A percentile compares a stretch with the other conserved stretches of the same genome.
These are phyloP conservation scores for Fragilaria radians DNA, from an alignment of 108 stramenopile genomes.

Conservation along the genomic window DNA sequence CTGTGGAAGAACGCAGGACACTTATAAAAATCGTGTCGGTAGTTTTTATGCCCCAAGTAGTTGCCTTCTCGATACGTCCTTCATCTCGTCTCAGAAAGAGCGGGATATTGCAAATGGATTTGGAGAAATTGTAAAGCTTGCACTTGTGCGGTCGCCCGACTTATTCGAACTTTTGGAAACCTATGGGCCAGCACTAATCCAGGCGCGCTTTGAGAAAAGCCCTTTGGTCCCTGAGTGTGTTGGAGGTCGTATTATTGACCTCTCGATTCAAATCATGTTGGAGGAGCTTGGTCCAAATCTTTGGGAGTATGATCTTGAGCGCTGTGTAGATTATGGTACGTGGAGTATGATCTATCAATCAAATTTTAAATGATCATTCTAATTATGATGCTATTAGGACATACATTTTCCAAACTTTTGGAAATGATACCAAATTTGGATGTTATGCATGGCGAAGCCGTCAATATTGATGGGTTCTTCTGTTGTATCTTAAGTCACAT, in stretches of 20 bases:
- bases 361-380: neutral
- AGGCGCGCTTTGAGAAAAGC: slow-evolving; percentile 51
- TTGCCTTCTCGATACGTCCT: slow-evolving; percentile 81
- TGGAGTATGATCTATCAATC: slow-evolving; percentile 1
- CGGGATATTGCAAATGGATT: slow-evolving; percentile 90
- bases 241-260: slow-evolving; percentile 83
- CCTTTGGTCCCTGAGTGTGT: slow-evolving; percentile 55
- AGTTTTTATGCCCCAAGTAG: slow-evolving; percentile 89
- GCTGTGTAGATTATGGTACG: slow-evolving; percentile 88
- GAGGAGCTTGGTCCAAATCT: slow-evolving; percentile 96
- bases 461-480: slow-evolving; percentile 95
- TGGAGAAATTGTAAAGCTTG: slow-evolving; percentile 95
- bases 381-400: slow-evolving; percentile 43
- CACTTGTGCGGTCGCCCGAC: slow-evolving; percentile 83
- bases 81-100: slow-evolving; percentile 81
- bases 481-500: slow-evolving; percentile 83
- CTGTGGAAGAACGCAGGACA: slow-evolving; percentile 68
- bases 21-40: slow-evolving; percentile 95
- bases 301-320: slow-evolving; percentile 89
- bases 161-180: slow-evolving; percentile 91
- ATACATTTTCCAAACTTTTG: slow-evolving; percentile 93
- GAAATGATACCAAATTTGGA: slow-evolving; percentile 92
- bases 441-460: slow-evolving; percentile 97
- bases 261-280: slow-evolving; percentile 95
- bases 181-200: slow-evolving; percentile 79